Base-by-base conservation (phyloP, 2,329 filamentous ascomycete species). In the Ceratocystis alfenasii region DNA sequence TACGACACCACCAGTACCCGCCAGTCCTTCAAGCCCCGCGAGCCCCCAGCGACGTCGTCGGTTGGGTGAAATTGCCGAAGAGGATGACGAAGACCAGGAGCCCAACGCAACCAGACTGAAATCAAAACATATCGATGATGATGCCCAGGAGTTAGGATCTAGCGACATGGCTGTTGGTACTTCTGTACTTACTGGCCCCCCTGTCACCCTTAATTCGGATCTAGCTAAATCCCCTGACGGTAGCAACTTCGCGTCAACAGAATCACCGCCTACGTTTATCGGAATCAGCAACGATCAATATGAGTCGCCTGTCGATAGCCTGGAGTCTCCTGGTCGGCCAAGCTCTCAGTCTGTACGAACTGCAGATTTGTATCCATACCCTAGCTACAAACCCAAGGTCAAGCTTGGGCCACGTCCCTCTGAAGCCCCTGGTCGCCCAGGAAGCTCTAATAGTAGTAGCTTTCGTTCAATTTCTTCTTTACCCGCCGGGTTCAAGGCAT, bases 11-110 rank as follows among this genome's bases (percentile, higher is more conserved):
- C 10, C 48, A 2, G 12, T 88, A 87, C 48, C 36, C 57, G 12
- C 57, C 36, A 53, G 95, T 93, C 22, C 89, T 87, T 70, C 90
- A 88, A 95, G 92, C 10, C 93, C 90, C 3, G 88, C 84, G 62
- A 91, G 88, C 73, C 95, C 90, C 4, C 79, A 91, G 69, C 84
- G 88, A 67, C 82, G 86, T 72, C 84, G 87, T 71, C 86, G 89
- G 70, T 78, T 97, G 71, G 87, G 93, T 77, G 93, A 95, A 76
- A 96, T 97, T 73, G 86, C 88, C n/a, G 94, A 97, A 76, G 89
- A 94, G 76, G 89, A 87, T 65, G 90, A 95, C 72, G 91, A 95
- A 71, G 84, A 87, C 68, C 78, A 81, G 67, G 76, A 83, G 69
- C 62, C 62, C 2, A 55, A 41, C 30, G 78, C 83, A 33, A 77